Base-by-base conservation (phyloP, 2,329 filamentous ascomycete genomes). In the Leptodontidium sp. region DNA sequence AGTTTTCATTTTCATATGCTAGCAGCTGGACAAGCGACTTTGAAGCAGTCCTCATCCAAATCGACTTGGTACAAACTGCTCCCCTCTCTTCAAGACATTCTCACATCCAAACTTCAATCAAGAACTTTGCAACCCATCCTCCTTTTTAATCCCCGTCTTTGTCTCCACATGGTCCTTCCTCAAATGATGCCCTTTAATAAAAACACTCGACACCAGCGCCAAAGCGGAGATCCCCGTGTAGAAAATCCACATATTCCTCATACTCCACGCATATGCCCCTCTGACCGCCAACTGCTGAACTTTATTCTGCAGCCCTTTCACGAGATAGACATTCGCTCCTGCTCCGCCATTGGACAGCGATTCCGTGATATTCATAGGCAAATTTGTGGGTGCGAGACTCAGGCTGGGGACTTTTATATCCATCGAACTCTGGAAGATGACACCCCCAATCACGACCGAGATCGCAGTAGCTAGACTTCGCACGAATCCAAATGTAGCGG, bases 151-250 rank as follows among this genome's bases (percentile, higher is more conserved):
- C 0, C 85, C 85, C 14, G 85, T 87, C 76, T 81, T 84, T 14
- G 83, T 86, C 77, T 86, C 85, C 1, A 78, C 80, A 72, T 87
- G 84, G 71, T 85, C 83, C 45, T 77, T 81, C 55, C 78, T 84
- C 76, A 87, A 71, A 12, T 78, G 70, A 17, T 70, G 71, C 58
- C 83, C 82, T 64, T 80, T 78, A 61, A 86, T 79, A 66, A 85
- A 84, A 6, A 75, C 64, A 61, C 80, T 81, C 3, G 79, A 80
- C 1, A 84, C 49, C 7, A 86, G 58, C 0, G 79, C 61, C 26
- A 68, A 15, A 9, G 24, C 72, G 3, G 68, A 49, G 5, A 73
- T 21, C 12, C 53, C 50, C 2, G 68, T 66, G 55, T 71, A 75
- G 15, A 75, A 38, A 12, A 75, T 73, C 53, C 63, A 74, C 61